phyloP scores from a whole-genome alignment of 1,284 basidiomycete genomes.

The Ustilago sp. region DNA sequence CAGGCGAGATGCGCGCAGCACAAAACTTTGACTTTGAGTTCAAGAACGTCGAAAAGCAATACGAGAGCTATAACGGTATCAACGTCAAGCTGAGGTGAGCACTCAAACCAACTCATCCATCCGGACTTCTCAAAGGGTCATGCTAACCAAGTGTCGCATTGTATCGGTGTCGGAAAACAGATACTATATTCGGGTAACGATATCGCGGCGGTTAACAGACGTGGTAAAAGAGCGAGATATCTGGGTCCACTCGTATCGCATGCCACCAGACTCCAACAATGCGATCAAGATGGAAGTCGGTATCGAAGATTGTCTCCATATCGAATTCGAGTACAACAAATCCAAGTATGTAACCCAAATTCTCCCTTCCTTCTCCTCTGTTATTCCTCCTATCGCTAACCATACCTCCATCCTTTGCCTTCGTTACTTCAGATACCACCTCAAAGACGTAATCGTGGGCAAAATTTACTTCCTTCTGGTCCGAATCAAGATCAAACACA shows the following conservation, averaged over 20 bases:
- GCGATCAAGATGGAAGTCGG: slow-evolving; percentile 99
- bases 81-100: slow-evolving; percentile 86
- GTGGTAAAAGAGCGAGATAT: slow-evolving; percentile 91
- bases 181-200: slow-evolving; percentile 92
- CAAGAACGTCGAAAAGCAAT: slow-evolving; percentile 99
- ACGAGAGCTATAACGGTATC: slow-evolving; percentile 96
- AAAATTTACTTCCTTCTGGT: slow-evolving; percentile 99
- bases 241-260: slow-evolving; percentile 98
- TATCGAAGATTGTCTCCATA: slow-evolving; percentile 97
- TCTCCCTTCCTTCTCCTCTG: neutral
- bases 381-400: neutral
- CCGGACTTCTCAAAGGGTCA: neutral
- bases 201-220: slow-evolving; percentile 90
- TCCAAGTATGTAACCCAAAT: slow-evolving; percentile 75
- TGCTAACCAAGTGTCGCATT: neutral
- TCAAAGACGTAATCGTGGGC: slow-evolving; percentile 99
- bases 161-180: slow-evolving; percentile 8
- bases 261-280: slow-evolving; percentile 97
- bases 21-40: slow-evolving; percentile 96
- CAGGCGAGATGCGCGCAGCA: slow-evolving; percentile 92
- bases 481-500: slow-evolving; percentile 99
- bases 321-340: slow-evolving; percentile 99
- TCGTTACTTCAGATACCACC: slow-evolving; percentile 77
- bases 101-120: neutral
- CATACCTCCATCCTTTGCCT: neutral